Evolutionary conservation across 1,284 basidiomycete species (phyloP).

Genomic region (Pyrrhoderma noxium): DNA sequence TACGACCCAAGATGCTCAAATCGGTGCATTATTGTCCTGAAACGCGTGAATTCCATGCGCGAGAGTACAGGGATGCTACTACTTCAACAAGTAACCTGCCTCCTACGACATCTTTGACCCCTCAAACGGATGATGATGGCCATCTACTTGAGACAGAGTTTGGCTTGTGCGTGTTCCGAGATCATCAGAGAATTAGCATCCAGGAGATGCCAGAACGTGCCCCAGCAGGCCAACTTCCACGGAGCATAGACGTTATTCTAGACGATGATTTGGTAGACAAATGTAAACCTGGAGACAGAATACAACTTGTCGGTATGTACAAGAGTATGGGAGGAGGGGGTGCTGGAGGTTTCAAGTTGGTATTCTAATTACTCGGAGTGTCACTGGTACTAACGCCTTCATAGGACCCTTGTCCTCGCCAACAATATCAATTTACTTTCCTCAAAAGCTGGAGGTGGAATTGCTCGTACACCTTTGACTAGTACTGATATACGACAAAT

Average conservation of each 20-base stretch:
- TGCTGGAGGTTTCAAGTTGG: constrained; percentile 87
- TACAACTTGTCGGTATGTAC: constrained; percentile 95
- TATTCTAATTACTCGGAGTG: constrained; percentile 19
- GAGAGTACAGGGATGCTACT: constrained; percentile 91
- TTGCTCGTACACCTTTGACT: constrained; percentile 88
- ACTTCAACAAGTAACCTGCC: constrained; percentile 78
- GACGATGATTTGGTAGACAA: constrained; percentile 96
- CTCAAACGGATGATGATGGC: constrained; percentile 88
- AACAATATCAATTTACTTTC: constrained; percentile 97
- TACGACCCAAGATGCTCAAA: constrained; percentile 96
- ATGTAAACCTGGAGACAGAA: constrained; percentile 97
- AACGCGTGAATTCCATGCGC: constrained; percentile 78
- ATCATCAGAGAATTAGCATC: constrained; percentile 96
- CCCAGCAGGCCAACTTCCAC: constrained; percentile 92
- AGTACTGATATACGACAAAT: constrained; percentile 96
- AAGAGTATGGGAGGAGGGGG: constrained; percentile 88
- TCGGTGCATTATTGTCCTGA: constrained; percentile 93
- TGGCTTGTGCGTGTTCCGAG: constrained; percentile 87
- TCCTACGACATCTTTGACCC: constrained; percentile 88
- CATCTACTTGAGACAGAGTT: constrained; percentile 88
- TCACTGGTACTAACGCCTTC: constrained; percentile 11
- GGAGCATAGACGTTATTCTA: constrained; percentile 92
- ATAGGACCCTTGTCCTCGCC: constrained; percentile 86
- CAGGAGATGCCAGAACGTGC: constrained; percentile 99
- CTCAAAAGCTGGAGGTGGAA: constrained; percentile 93